Evolutionary conservation across 495 filamentous ascomycete genomes (phyloP), one percentile per base, ranked within the genome.

Genomic region (Pyrenopolyporus hunteri): DNA sequence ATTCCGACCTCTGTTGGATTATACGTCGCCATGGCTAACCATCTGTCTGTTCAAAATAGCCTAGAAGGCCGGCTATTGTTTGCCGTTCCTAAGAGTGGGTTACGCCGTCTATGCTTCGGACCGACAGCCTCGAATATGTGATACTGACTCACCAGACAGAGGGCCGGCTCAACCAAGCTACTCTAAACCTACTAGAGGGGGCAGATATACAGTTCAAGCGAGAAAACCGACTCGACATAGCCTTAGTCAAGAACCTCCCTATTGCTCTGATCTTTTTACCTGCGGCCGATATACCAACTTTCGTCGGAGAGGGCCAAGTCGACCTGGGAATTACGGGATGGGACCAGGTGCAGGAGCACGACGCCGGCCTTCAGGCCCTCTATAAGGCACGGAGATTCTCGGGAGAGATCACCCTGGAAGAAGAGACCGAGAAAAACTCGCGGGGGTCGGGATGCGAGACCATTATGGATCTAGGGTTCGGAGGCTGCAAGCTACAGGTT

Each of bases 241-340:
- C 94, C 10, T 85, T 98, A 16, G 93, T 96, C 70, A 90, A 94
- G 79, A 98, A 98, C 77, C 85, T 93, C 26, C 91, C 90, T 25
- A 91, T 98, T 57, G 95, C 93, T 9, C 90, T 98, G 59, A 85
- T 98, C 74, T 98, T 98, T 82, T 91, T 98, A 31, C 94, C 94
- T 19, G 94, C 92, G 28, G 93, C 90, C 50, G 94, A 98, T 73
- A 98, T 98, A 70, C 95, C 94, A 20, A 93, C 90, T 48, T 98
- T 97, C 64, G 92, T 98, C 36, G 94, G 93, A 22, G 92, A 97
- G 72, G 94, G 94, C 23, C 85, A 88, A 45, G 94, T 98, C 10
- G 92, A 95, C 70, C 76, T 98, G 4, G 94, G 94, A 48, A 98
- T 98, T 61, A 98, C 94, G 0, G 94, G 94, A 29, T 82, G 84